Conservation (phyloP, 345 rosid species). For the Heritiera littoralis region DNA sequence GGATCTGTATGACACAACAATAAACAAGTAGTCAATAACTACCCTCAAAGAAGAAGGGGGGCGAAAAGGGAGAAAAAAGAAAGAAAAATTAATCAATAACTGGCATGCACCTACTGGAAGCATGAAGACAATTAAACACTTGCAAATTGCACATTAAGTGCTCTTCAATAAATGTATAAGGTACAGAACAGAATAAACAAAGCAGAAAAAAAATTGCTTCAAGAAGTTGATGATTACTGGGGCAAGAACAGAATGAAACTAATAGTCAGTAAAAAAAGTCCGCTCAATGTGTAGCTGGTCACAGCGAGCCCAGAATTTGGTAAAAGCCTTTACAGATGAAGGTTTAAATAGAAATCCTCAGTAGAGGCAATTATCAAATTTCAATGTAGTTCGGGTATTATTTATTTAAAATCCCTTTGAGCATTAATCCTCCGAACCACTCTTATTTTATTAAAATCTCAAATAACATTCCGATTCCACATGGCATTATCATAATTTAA, state of each 20-base stretch:
- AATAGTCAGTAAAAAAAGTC: neutral
- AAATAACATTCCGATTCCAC: neutral
- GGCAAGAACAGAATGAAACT: neutral
- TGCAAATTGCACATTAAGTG: neutral
- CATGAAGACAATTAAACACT: neutral
- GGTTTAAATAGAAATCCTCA: neutral
- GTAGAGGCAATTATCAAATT: neutral
- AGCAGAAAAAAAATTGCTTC: neutral
- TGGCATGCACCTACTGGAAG: neutral
- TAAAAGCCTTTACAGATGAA: neutral
- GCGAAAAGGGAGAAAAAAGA: neutral
- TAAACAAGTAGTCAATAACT: neutral
- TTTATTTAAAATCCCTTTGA: neutral
- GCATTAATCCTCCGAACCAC: neutral
- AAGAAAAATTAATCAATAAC: neutral
- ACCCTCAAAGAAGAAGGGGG: neutral
- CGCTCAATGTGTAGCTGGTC: neutral
- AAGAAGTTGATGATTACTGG: neutral
- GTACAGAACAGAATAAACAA: neutral
- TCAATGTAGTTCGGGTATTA: neutral
- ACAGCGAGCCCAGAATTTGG: neutral
- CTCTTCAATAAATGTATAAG: neutral
- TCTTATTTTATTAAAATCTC: neutral
- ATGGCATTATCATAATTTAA: neutral
- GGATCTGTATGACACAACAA: constrained; percentile 45